Evolutionary conservation across 805 yeast species (phyloP).

Genomic region (Peterozyma xylosa): DNA sequence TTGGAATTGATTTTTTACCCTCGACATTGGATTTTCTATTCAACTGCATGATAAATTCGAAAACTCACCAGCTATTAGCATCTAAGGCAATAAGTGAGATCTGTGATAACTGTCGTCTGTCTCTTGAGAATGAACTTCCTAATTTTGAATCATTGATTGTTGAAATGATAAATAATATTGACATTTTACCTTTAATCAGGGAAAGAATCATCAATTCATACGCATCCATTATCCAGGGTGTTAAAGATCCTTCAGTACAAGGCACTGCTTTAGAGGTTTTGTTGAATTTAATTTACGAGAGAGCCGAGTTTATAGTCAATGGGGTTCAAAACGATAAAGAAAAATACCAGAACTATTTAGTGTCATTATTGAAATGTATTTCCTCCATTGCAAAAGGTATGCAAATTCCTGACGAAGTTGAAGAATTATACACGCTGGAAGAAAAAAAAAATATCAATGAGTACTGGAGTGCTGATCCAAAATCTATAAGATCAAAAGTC

Average conservation of each 20-base stretch:
- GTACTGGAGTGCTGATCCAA: conserved; percentile 46
- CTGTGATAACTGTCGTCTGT: conserved; percentile 44
- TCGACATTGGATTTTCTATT: conserved; percentile 43
- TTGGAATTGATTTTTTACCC: conserved; percentile 38
- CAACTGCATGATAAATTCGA: conserved; percentile 22
- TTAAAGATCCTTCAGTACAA: conserved; percentile 38
- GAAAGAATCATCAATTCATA: conserved; percentile 57
- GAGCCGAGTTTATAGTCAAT: conserved; percentile 9
- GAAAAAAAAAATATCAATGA: conserved; percentile 21
- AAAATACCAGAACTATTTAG: conserved; percentile 34
- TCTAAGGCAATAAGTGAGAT: conserved; percentile 53
- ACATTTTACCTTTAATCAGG: conserved; percentile 38
- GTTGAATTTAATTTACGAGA: conserved; percentile 15
- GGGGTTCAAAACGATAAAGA: conserved; percentile 14
- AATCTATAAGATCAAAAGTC: conserved; percentile 32
- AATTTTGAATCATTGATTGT: conserved; percentile 39
- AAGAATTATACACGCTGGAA: conserved; percentile 27
- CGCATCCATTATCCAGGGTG: conserved; percentile 53
- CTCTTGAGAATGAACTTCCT: conserved; percentile 33
- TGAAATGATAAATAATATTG: conserved; percentile 34
- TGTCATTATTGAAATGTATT: conserved; percentile 55
- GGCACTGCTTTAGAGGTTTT: conserved; percentile 19
- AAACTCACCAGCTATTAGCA: conserved; percentile 25
- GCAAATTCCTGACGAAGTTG: conserved; percentile 48
- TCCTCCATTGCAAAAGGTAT: conserved; percentile 68